A percentile compares a stretch with the other conserved stretches of the same genome.
These are phyloP conservation scores for Symbiodinium pilosum DNA, from an alignment of 73 alveolate genomes.

Conservation along the genomic window DNA sequence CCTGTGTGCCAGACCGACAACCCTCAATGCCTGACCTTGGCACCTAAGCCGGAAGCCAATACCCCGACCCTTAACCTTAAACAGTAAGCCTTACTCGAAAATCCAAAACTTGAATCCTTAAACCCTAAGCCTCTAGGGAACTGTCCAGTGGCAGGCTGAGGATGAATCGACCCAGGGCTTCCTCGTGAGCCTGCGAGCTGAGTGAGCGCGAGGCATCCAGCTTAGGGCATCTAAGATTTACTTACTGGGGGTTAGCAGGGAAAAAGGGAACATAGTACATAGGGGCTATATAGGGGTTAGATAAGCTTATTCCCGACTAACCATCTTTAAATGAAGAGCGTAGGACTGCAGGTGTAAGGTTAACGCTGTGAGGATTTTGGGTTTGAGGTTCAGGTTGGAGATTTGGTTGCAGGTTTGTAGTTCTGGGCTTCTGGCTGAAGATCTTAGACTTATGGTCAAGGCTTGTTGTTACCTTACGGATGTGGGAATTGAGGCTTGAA, in stretches of 20 bases:
- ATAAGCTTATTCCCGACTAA: not conserved
- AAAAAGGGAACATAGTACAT: not conserved
- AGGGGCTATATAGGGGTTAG: not conserved
- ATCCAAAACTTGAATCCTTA: no score
- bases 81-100: no score
- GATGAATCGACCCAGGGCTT: conserved; percentile 35
- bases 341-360: not conserved
- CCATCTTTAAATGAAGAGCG: not conserved
- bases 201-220: not conserved
- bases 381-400: not conserved
- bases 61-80: no score
- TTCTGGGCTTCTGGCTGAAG: not conserved
- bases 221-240: not conserved
- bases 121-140: no score
- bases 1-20: no score
- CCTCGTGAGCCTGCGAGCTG: conserved; percentile 27
- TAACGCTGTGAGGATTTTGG: not conserved
- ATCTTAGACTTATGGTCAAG: no score
- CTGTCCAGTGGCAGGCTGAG: not conserved
- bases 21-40: no score
- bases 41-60: no score
- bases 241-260: not conserved
- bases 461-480: no score
- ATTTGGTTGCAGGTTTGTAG: not conserved
- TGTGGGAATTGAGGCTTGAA: no score